Base-by-base conservation (phyloP, 495 filamentous ascomycete species). In the Neurospora sp. region DNA sequence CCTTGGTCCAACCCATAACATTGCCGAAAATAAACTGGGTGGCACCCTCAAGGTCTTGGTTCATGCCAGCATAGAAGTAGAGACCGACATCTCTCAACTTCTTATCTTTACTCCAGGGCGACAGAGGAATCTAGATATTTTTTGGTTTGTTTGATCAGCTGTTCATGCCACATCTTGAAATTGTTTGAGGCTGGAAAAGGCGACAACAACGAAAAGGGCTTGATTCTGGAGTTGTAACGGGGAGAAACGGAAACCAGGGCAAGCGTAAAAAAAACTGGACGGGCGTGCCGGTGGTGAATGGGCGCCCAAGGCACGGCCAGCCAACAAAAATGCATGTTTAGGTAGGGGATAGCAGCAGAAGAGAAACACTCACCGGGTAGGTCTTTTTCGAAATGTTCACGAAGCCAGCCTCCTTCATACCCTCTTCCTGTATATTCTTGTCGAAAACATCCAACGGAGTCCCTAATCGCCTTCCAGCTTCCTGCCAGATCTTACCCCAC, bases 21-120 rank as follows among this genome's bases (percentile, higher is more conserved):
- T 74, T 73, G 68, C 70, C 72, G 73, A 77, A 81, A 72, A 80
- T 75, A 71, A 78, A 82, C 74, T 82, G 71, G n/a, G 81, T 74
- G 14, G 41, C 16, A n/a, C 41, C 41, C 41, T 44, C 41, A 5
- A 44, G 16, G 16, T 44, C 41, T n/a, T 44, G 41, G 16, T 44
- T 44, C 1, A 44, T 2, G 5, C 16, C 41, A n/a, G 41, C 41
- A 8, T 31, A 20, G 22, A 40, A n/a, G 40, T 61, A 44, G 41
- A 44, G 14, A 2, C 41, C 41, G 20, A 70, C 72, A 73, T 66
- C 41, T 18, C 16, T 44, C 41, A 5, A 44, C 41, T 44, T 44
- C 41, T 44, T 44, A 1, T 44, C 41, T 7, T 44, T 44, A 7
- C 16, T 18, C 41, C 41, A 44, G 5, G 41, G 41, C 14, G 41